These are phyloP conservation scores for Kockovaella imperatae DNA, from an alignment of 768 basidiomycete genomes.

Conservation along the genomic window DNA sequence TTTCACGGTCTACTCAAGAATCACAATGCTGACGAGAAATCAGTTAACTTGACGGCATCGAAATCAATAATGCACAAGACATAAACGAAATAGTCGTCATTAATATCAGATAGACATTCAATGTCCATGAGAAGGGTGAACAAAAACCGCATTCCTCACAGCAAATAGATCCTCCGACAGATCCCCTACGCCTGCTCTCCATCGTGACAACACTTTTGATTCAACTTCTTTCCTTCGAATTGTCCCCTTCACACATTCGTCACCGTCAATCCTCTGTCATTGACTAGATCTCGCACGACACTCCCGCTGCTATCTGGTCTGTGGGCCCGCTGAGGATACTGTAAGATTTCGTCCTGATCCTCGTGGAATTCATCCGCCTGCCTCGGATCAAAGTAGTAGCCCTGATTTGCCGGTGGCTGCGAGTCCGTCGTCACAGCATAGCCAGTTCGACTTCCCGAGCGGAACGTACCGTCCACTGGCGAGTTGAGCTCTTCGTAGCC, in stretches of 20 bases:
- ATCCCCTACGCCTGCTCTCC: too few relatives aligned
- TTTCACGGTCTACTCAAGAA: too few relatives aligned
- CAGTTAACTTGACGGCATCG: too few relatives aligned
- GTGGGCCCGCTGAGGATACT: conserved; percentile 14
- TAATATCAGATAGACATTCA: too few relatives aligned
- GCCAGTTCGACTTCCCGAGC: not conserved
- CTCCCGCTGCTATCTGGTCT: conserved; percentile 28
- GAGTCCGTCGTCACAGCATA: not conserved
- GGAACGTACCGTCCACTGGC: too few relatives aligned
- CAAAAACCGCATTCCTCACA: too few relatives aligned
- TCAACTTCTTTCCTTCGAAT: not conserved
- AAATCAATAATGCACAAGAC: too few relatives aligned
- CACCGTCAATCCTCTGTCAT: conserved; percentile 23
- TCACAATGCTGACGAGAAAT: too few relatives aligned
- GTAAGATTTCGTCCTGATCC: conserved; percentile 28
- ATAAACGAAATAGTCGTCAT: too few relatives aligned
- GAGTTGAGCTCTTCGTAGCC: conserved; percentile 1
- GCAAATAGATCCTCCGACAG: too few relatives aligned
- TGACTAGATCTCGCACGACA: conserved; percentile 12
- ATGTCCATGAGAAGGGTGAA: too few relatives aligned
- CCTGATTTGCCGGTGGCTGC: conserved; percentile 1
- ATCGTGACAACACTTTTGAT: too few relatives aligned
- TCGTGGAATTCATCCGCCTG: conserved; percentile 23
- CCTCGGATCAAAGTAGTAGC: conserved; percentile 30
- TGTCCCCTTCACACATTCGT: conserved; percentile 21